phyloP scores from a whole-genome alignment of 2,329 filamentous ascomycete genomes.

The Ascochyta clinopodiicola region DNA sequence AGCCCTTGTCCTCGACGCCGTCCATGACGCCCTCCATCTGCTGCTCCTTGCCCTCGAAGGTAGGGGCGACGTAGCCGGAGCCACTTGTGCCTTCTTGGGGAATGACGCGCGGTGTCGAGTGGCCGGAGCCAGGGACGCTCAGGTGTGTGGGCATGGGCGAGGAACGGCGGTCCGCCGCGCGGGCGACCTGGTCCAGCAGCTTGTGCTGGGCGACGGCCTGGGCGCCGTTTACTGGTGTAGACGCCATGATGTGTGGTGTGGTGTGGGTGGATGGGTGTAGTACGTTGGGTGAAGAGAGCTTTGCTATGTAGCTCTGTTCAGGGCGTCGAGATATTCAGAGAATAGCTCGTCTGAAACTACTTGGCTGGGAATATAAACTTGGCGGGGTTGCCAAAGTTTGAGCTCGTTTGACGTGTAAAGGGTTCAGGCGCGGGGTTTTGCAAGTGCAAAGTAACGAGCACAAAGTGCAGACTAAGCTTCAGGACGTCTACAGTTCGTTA shows the following conservation, averaged over 20 bases:
- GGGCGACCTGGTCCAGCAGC: conserved; percentile 62
- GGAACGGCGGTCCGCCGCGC: conserved; percentile 68
- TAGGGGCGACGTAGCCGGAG: conserved; percentile 91
- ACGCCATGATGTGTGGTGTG: conserved; percentile 32
- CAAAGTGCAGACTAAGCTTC: too few species aligned
- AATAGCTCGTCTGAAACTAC: conserved; percentile 14
- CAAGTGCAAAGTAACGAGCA: too few species aligned
- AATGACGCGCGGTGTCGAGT: conserved; percentile 70
- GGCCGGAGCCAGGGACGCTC: conserved; percentile 66
- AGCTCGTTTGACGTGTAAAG: conserved; percentile 14
- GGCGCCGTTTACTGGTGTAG: conserved; percentile 41
- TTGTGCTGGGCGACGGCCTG: conserved; percentile 56
- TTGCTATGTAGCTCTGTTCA: conserved; percentile 9
- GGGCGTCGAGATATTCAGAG: not conserved
- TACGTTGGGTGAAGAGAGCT: not conserved
- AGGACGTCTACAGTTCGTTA: conserved; percentile 5
- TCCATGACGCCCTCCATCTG: conserved; percentile 90
- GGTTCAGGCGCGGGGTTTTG: too few species aligned
- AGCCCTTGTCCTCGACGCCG: conserved; percentile 77
- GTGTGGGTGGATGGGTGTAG: not conserved
- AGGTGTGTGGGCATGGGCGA: conserved; percentile 90
- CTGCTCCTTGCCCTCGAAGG: conserved; percentile 88
- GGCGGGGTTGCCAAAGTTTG: conserved; percentile 16
- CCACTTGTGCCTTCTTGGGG: conserved; percentile 79
- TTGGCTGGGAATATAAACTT: conserved; percentile 20